phyloP scores from a whole-genome alignment of 345 rosid species.

The Corchorus olitorius region DNA sequence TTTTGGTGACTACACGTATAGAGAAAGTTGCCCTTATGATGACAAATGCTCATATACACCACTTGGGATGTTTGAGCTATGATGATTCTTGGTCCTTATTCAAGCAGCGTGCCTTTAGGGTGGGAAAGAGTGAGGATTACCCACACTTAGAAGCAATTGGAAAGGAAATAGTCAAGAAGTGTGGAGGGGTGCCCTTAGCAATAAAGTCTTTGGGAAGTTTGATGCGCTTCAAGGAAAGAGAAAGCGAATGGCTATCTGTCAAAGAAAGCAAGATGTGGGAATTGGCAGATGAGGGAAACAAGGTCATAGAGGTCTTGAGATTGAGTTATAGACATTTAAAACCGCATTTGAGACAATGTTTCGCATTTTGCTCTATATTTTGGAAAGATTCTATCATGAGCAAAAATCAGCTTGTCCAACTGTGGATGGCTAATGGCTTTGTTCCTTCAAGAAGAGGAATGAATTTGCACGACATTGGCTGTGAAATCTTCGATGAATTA shows the following conservation, averaged over 20 bases:
- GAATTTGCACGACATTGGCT: constrained; percentile 16
- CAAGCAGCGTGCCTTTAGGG: too few species aligned
- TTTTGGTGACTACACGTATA: too few species aligned
- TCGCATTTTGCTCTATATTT: constrained; percentile 28
- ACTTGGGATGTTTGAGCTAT: too few species aligned
- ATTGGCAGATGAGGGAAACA: neutral
- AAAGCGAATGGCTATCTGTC: constrained; percentile 14
- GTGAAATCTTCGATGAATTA: constrained; percentile 23
- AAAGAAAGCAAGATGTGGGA: constrained; percentile 34
- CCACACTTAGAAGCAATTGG: neutral
- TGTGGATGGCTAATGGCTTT: constrained; percentile 31
- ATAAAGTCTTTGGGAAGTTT: too few species aligned
- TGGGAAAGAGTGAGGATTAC: too few species aligned
- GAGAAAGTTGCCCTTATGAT: too few species aligned
- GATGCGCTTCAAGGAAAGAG: neutral
- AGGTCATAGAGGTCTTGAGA: neutral
- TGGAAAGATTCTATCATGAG: constrained; percentile 18
- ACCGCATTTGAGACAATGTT: constrained; percentile 15
- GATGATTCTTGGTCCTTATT: too few species aligned
- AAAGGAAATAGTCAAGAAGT: constrained; percentile 23
- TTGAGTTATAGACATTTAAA: constrained; percentile 20
- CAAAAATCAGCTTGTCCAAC: neutral
- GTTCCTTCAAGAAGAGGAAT: neutral
- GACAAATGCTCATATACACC: too few species aligned
- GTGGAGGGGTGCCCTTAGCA: neutral